Conservation (phyloP, 495 filamentous ascomycete genomes). For the Cercophora newfieldiana region DNA sequence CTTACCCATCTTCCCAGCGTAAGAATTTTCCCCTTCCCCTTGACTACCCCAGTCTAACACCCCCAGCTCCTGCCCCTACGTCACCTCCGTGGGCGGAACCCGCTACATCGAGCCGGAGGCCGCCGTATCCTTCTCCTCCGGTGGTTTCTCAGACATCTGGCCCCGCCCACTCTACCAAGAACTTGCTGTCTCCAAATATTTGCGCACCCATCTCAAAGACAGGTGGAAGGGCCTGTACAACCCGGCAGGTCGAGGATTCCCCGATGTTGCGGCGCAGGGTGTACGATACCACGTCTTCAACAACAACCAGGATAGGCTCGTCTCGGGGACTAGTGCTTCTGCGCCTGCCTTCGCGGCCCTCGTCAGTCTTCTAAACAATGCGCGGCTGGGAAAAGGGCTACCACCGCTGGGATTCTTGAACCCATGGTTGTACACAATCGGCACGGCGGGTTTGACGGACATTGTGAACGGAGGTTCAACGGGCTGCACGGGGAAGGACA, state of each 20-base stretch:
- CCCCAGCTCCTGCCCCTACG: slow-evolving; percentile 69
- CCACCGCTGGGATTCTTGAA: slow-evolving; percentile 4
- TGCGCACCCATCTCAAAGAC: slow-evolving; percentile 29
- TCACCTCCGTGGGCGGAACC: slow-evolving; percentile 73
- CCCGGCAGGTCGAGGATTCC: not conserved
- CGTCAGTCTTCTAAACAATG: not conserved
- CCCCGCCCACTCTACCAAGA: slow-evolving; percentile 62
- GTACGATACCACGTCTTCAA: not conserved
- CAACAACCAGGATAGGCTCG: not conserved
- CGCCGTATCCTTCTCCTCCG: slow-evolving; percentile 59
- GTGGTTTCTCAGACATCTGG: slow-evolving; percentile 71
- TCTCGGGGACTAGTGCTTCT: not conserved
- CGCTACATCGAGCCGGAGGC: slow-evolving; percentile 56
- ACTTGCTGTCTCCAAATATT: slow-evolving; percentile 56
- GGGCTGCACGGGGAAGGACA: slow-evolving; percentile 52
- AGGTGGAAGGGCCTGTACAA: not conserved
- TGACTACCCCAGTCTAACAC: too few species aligned
- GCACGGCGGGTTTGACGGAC: slow-evolving; percentile 53
- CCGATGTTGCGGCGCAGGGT: not conserved
- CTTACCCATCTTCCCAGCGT: slow-evolving; percentile 70
- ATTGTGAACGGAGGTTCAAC: slow-evolving; percentile 53
- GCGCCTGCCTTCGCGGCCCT: not conserved
- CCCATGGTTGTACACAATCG: slow-evolving; percentile 51
- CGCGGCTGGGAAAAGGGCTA: not conserved
- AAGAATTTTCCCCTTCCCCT: too few species aligned